phyloP scores from a whole-genome alignment of 2,329 filamentous ascomycete genomes.

The Chaetomiaceae sp. region DNA sequence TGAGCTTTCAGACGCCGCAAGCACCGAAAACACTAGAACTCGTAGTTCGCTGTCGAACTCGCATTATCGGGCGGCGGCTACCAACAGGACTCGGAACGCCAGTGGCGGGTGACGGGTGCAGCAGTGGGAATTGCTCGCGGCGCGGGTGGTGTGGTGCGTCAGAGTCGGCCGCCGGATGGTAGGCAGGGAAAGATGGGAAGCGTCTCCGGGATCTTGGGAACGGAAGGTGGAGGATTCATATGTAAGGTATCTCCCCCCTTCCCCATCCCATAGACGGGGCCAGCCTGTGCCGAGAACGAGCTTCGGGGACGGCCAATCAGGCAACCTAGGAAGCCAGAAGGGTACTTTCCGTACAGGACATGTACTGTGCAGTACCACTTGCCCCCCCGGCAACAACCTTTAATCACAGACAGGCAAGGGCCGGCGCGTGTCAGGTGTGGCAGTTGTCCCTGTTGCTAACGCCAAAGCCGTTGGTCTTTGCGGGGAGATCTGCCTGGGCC shows the following conservation, averaged over 20 bases:
- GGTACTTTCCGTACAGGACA: too few species aligned
- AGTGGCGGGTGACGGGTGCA: slow-evolving; percentile 1
- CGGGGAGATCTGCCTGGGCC: slow-evolving; percentile 11
- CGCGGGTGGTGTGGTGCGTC: not conserved
- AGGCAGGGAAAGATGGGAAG: slow-evolving; percentile 16
- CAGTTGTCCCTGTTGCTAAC: slow-evolving; percentile 1
- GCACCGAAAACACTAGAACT: slow-evolving; percentile 13
- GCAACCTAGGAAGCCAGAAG: too few species aligned
- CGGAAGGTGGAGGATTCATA: slow-evolving; percentile 26
- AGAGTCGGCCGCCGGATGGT: not conserved
- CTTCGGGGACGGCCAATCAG: slow-evolving; percentile 3
- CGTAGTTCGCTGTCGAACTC: slow-evolving; percentile 16
- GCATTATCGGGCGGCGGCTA: slow-evolving; percentile 19
- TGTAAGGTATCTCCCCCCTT: too few species aligned
- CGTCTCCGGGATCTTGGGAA: slow-evolving; percentile 26
- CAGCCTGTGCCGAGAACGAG: slow-evolving; percentile 13
- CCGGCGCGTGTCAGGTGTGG: slow-evolving; percentile 10
- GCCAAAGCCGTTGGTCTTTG: slow-evolving; percentile 8
- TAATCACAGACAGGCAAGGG: slow-evolving; percentile 6
- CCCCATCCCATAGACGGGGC: slow-evolving; percentile 17
- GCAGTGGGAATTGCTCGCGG: not conserved
- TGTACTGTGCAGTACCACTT: not conserved
- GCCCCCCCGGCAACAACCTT: not conserved
- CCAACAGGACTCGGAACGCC: not conserved
- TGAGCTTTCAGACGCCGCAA: slow-evolving; percentile 15